Evolutionary conservation across 768 basidiomycete species (phyloP), one percentile per base, ranked within the genome.

Genomic region (Strobilomyces confusus): DNA sequence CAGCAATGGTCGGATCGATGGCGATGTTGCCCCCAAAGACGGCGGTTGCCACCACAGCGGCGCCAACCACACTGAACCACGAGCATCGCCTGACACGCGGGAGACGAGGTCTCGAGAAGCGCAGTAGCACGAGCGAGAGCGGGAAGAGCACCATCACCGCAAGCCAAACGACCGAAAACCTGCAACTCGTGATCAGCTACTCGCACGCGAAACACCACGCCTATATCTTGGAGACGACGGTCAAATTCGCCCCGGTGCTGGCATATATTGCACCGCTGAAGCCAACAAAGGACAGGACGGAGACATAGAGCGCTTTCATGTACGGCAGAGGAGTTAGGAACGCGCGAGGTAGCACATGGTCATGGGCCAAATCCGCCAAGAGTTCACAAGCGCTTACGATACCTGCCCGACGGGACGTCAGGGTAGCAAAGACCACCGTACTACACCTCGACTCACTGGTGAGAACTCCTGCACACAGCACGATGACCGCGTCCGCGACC

Each of bases 111-210:
- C 86, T 78, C 54, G 84, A 85, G 69, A 84, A 86, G 54, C 80
- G 82, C 25, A 89, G 70, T 5, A 87, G 56, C 5, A 87, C 62
- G 4, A 82, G 70, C 3, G 84, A 79, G 15, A 84, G 38, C 0
- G 86, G 84, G 59, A 86, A 89, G 20, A 87, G 65, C 1, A 73
- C 63, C 82, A 87, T 86, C 30, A 84, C 79, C 3, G 77, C 72
- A 20, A 87, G 72, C 83, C 85, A 88, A 14, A 78, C 80, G 6
- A 87, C 74, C 5, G 83, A 80, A 71, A 87, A 87, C 78, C 81
- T 82, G 47, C 1, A 38, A 9, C 13, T 22, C 15, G 49, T 58
- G 8, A n/a, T 59, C 51, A 58, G 29, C 17, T 34, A 9, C 4
- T 41, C 9, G 26, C 32, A 38, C 20, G 11, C 36, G 41, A 50